Base-by-base conservation (phyloP, 1,139 yeast species). In the Wickerhamiella infanticola region DNA sequence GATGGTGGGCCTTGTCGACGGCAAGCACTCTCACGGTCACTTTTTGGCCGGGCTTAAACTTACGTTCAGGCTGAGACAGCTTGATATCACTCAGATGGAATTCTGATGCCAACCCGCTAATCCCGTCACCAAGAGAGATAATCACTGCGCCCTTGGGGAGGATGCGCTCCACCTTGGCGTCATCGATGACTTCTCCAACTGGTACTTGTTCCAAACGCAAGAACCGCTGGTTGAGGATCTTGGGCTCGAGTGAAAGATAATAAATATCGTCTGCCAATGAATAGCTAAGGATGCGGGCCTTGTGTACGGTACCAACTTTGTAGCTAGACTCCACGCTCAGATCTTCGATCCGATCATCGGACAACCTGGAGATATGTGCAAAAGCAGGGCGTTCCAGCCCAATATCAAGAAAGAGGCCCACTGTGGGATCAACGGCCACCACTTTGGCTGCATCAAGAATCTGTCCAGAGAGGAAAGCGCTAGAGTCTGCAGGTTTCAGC, bases 51-150 rank as follows among this genome's bases (percentile, higher is more conserved):
- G 76, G 75, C 63, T 83, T 84, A 70, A 79, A 90, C 60, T 86
- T 84, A 67, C 90, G 76, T 63, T 90, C 97, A 4, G 98, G 98
- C 59, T 86, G 81, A 5, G 79, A 77, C 52, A 90, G 69, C 59
- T 78, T 81, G 50, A 82, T 73, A 62, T 90, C 99, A 53, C 94
- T 80, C 63, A 90, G 75, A 56, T 88, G 95, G 37, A 68, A 60
- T 31, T 77, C 69, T 24, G 86, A 82, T 33, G 84, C 97, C 53
- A 73, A 67, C 3, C 86, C 98, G 46, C 74, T 78, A 53, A 84
- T 81, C 3, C 72, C 73, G 43, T 77, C 79, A 48, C 77, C 75
- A 11, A 85, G 58, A 55, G 75, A 77, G 37, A 90, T 72, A 40
- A 74, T 62, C 35, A 90, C 71, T 24, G 95, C 95, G n/a, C 69